These are phyloP conservation scores for Diaporthe vexans DNA, from an alignment of 2,329 filamentous ascomycete genomes.

Conservation along the genomic window DNA sequence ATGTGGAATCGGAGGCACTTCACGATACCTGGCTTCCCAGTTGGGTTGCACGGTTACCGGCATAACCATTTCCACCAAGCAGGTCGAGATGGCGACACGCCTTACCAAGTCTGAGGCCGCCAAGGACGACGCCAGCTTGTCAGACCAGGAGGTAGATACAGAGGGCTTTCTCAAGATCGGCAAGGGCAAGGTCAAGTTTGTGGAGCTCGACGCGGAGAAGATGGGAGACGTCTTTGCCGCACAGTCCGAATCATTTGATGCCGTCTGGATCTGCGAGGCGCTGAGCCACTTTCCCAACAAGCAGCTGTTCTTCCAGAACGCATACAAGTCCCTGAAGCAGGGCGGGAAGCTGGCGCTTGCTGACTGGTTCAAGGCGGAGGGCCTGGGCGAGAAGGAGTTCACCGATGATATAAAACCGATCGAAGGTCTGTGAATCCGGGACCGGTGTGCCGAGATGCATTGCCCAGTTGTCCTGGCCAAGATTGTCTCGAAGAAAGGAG, in stretches of 20 bases:
- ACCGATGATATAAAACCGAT: constrained; percentile 70
- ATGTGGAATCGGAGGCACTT: constrained; percentile 72
- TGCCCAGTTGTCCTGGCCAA: not conserved
- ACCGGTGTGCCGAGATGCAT: not conserved
- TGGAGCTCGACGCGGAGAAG: constrained; percentile 73
- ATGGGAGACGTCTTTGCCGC: constrained; percentile 67
- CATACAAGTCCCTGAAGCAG: constrained; percentile 60
- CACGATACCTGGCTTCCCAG: constrained; percentile 66
- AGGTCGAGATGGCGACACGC: constrained; percentile 70
- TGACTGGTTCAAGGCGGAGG: constrained; percentile 72
- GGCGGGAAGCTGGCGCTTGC: constrained; percentile 69
- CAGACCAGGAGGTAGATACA: constrained; percentile 43
- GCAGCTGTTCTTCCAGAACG: constrained; percentile 69
- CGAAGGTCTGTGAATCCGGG: constrained; percentile 58
- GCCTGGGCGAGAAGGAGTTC: constrained; percentile 59
- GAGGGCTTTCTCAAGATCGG: constrained; percentile 57
- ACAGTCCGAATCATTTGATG: constrained; percentile 61
- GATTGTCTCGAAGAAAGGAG: not conserved
- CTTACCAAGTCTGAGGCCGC: constrained; percentile 57
- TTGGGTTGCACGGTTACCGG: constrained; percentile 68
- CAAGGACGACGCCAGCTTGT: constrained; percentile 39
- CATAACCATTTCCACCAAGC: constrained; percentile 71
- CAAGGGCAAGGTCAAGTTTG: constrained; percentile 64
- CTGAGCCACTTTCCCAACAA: constrained; percentile 73
- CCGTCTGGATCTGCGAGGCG: constrained; percentile 74